Percentiles rank a stretch among this genome's conserved stretches.
These are phyloP conservation scores for Camellia lanceoleosa DNA, from an alignment of 148 eudicot species.

Conservation along the genomic window DNA sequence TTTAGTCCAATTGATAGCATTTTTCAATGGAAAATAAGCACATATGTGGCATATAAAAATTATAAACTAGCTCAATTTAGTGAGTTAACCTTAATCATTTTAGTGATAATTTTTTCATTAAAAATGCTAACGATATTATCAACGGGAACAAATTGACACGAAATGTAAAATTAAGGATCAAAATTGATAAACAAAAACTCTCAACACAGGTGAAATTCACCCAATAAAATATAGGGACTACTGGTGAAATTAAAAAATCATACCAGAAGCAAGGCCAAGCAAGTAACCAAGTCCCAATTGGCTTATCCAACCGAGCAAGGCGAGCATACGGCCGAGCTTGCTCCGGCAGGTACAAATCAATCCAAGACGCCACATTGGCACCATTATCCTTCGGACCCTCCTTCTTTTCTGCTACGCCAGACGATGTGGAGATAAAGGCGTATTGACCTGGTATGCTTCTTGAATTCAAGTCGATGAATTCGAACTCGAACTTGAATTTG, in stretches of 20 bases:
- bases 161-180: no score
- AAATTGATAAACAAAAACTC: no score
- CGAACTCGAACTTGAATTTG: slow-evolving; percentile 16
- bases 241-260: not conserved
- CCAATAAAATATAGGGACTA: not conserved
- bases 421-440: slow-evolving; percentile 34
- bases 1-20: no score
- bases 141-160: no score
- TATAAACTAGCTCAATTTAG: no score
- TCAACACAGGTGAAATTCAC: no score
- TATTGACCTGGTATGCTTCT: slow-evolving; percentile 6
- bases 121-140: no score
- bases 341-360: slow-evolving; percentile 69
- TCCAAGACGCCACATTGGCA: slow-evolving; percentile 43
- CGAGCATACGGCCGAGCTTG: slow-evolving; percentile 59
- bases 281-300: slow-evolving; percentile 93
- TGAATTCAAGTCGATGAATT: slow-evolving; percentile 11
- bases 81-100: no score
- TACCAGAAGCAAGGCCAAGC: slow-evolving; percentile 98
- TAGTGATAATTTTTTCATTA: no score
- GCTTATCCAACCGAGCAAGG: slow-evolving; percentile 76
- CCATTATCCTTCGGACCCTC: slow-evolving; percentile 15
- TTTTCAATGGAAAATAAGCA: no score
- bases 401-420: slow-evolving; percentile 16
- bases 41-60: no score